Base-by-base conservation (phyloP, 768 basidiomycete species). In the Xerocomellus chrysenteron region DNA sequence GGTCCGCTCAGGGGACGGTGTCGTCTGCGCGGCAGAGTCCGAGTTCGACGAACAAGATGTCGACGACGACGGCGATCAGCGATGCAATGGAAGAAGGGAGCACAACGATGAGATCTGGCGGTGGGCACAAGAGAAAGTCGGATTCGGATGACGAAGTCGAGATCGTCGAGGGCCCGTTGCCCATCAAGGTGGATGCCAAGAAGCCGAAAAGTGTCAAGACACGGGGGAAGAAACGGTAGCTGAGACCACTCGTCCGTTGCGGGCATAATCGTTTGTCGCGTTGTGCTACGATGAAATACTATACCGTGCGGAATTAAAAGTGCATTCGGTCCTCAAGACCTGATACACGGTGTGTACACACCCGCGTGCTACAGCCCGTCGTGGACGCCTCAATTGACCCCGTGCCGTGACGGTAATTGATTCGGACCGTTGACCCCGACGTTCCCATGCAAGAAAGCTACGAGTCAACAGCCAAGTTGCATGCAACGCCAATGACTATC, bases 61-160 rank as follows among this genome's bases (percentile, higher is more conserved):
- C 79, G 49, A 77, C 69, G 57, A 80, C 75, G 63, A 81, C 74
- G 26, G 2, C 26, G 2, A 57, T 63, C 50, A 75, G 76, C 48
- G 82, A 83, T 44, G 54, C 65, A 14, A 71, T 76, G 45, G 81
- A 83, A 30, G 72, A 77, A 30, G 81, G 79, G 47, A 74, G 35
- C 12, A 14, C 49, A 47, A 26, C 44, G 14, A 16, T 40, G 26
- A 50, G 56, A 17, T 17, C 54, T 45, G 26, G 43, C 3, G 42
- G 36, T 35, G 45, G 57, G 17, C 46, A 16, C 12, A 90, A 89
- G 68, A 77, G 88, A 21, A 87, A 83, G 68, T 73, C 76, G 5
- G 53, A 58, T 24, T 79, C 79, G 50, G 84, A 85, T 46, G 82
- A 85, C 56, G 85, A 86, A 26, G 68, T 82, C 16, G 81, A 82